phyloP scores from a whole-genome alignment of 768 basidiomycete species.

The Chiua virens region DNA sequence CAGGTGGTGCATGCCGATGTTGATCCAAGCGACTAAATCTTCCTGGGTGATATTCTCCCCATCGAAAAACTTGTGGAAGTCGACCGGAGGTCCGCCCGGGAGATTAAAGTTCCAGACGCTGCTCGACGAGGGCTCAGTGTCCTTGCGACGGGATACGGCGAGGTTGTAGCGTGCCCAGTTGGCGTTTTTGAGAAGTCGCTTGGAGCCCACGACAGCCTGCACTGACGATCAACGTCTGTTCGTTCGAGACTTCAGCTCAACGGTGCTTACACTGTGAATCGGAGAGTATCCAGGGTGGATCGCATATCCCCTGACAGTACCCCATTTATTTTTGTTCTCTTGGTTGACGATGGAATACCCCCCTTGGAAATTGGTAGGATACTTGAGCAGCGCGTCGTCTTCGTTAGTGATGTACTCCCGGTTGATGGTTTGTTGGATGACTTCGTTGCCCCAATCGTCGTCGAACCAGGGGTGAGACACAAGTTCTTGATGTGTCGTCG shows the following conservation, averaged over 20 bases:
- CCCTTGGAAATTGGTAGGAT: constrained; percentile 56
- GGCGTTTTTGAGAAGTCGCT: constrained; percentile 58
- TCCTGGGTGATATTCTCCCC: constrained; percentile 62
- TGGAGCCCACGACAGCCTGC: constrained; percentile 58
- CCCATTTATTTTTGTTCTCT: constrained; percentile 56
- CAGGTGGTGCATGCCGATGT: constrained; percentile 66
- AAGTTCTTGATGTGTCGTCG: constrained; percentile 49
- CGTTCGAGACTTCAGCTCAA: not conserved
- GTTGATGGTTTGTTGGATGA: constrained; percentile 53
- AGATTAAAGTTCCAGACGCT: constrained; percentile 65
- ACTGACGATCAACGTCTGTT: not conserved
- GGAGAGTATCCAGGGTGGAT: constrained; percentile 60
- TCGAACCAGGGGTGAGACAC: constrained; percentile 56
- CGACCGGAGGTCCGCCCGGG: constrained; percentile 52
- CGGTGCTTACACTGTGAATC: constrained; percentile 43
- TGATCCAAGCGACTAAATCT: constrained; percentile 67
- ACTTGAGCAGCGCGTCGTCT: constrained; percentile 50
- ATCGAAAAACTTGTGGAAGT: constrained; percentile 65
- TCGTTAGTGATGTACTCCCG: constrained; percentile 51
- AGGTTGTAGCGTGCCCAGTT: constrained; percentile 69
- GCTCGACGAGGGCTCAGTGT: constrained; percentile 58
- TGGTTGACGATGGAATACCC: constrained; percentile 56
- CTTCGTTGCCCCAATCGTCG: constrained; percentile 54
- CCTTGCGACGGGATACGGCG: constrained; percentile 57
- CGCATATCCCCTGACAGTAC: constrained; percentile 55